These are phyloP conservation scores for Saturnispora dispora DNA, from an alignment of 805 yeast species.

Conservation along the genomic window DNA sequence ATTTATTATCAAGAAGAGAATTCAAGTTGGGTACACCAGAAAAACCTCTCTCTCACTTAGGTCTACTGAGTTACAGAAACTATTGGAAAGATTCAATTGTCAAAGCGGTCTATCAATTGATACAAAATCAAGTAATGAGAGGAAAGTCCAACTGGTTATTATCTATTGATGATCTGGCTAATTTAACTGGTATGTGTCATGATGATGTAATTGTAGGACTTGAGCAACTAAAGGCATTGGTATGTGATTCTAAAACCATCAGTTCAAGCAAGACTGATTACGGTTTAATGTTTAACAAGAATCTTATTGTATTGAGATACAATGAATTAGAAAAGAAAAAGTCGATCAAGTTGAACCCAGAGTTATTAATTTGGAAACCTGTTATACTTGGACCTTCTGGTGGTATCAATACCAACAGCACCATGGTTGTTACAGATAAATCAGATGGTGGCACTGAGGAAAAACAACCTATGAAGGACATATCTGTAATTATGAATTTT, in stretches of 20 bases:
- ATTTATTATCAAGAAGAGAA: slow-evolving; percentile 66
- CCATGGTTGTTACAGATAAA: slow-evolving; percentile 27
- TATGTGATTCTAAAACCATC: slow-evolving; percentile 19
- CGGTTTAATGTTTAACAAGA: slow-evolving; percentile 44
- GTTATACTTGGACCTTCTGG: slow-evolving; percentile 80
- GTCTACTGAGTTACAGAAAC: slow-evolving; percentile 73
- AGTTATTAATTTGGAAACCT: slow-evolving; percentile 67
- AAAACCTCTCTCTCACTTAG: slow-evolving; percentile 83
- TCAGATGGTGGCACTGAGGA: slow-evolving; percentile 19
- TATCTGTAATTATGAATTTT: slow-evolving; percentile 50
- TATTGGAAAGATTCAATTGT: slow-evolving; percentile 75
- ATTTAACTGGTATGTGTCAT: slow-evolving; percentile 73
- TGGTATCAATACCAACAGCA: slow-evolving; percentile 61
- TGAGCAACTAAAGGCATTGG: slow-evolving; percentile 62
- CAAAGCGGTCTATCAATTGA: slow-evolving; percentile 28
- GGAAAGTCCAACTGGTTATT: slow-evolving; percentile 14
- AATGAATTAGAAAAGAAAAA: slow-evolving; percentile 45
- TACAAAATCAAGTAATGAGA: slow-evolving; percentile 5
- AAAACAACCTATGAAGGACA: slow-evolving; percentile 34
- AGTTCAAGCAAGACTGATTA: slow-evolving; percentile 38
- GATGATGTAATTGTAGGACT: slow-evolving; percentile 83
- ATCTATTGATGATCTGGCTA: slow-evolving; percentile 55
- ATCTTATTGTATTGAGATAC: slow-evolving; percentile 34
- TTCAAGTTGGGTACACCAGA: slow-evolving; percentile 87
- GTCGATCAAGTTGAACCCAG: slow-evolving; percentile 43